Base-by-base conservation (phyloP, 2,329 filamentous ascomycete species). In the Stagonosporopsis tanaceti region DNA sequence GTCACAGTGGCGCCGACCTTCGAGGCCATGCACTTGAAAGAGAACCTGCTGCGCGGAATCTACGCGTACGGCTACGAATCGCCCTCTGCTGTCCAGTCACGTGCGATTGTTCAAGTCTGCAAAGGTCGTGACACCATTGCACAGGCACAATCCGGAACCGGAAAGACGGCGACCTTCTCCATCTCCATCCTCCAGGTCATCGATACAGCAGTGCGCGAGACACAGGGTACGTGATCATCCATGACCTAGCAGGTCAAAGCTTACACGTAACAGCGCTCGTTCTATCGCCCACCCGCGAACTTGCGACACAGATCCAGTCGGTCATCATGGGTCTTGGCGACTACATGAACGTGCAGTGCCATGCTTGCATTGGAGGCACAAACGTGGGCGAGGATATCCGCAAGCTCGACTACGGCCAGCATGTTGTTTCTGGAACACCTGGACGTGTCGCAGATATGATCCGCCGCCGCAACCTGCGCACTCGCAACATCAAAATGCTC, bases 261-360 rank as follows among this genome's bases (percentile, higher is more conserved):
- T 75, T 15, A 74, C 34, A 22, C 7, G 5, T 7, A 54, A 82
- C 39, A 75, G 95, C 95, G 5, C 88, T 99, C 41, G 93, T 99
- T 9, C 87, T 99, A 8, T 97, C 95, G 4, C 95, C 95, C 2
- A 98, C 94, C 20, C 92, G 95, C 75, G 95, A 99, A 85, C 84
- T 99, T 64, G 95, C 95, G 42, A 97, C 94, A 27, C 95, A 99
- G 80, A 99, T 99, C 65, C 95, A 99, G 80, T 97, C 92, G 34
- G 95, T 99, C 58, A 91, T 99, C 68, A 96, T 98, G 88, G 95
- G 95, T n/a, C 87, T 99, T n/a, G 95, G 95, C 65, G 95, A 99
- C 79, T 99, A 97, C 84, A 98, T 99, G 95, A 97, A 97, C 75
- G 92, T 99, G 3, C 93, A 99, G 80, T 99, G 95, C 81, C 95